These are phyloP conservation scores for Onygenales sp. DNA, from an alignment of 2,329 filamentous ascomycete species.

Conservation along the genomic window DNA sequence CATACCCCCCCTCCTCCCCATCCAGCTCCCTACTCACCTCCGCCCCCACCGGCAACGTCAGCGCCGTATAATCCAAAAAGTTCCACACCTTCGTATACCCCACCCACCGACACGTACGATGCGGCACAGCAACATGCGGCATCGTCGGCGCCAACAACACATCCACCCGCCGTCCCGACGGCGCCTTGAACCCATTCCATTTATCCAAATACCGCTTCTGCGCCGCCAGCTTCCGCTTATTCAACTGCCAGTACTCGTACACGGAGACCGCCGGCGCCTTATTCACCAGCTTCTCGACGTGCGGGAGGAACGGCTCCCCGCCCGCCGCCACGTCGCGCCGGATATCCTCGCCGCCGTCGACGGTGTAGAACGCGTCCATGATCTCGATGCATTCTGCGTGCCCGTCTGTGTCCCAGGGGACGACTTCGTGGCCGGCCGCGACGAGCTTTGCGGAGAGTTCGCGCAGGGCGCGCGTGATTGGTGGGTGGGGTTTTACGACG, in stretches of 20 bases:
- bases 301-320: conserved; percentile 51
- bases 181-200: conserved; percentile 42
- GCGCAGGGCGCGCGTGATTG: conserved; percentile 46
- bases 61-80: conserved; percentile 51
- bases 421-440: conserved; percentile 49
- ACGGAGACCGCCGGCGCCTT: conserved; percentile 47
- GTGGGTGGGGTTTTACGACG: conserved; percentile 51
- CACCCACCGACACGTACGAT: conserved; percentile 37
- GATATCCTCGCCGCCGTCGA: conserved; percentile 56
- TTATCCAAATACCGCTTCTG: conserved; percentile 51
- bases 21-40: conserved; percentile 35
- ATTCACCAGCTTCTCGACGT: conserved; percentile 49
- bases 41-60: conserved; percentile 45
- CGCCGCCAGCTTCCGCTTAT: conserved; percentile 44
- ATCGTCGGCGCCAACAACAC: conserved; percentile 50
- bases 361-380: conserved; percentile 54
- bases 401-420: conserved; percentile 43
- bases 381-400: conserved; percentile 48
- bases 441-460: conserved; percentile 46
- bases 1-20: conserved; percentile 26
- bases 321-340: conserved; percentile 43
- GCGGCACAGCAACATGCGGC: conserved; percentile 47
- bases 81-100: conserved; percentile 57
- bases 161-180: conserved; percentile 43
- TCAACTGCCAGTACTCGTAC: conserved; percentile 60